phyloP scores from a whole-genome alignment of 192 early-diverging fungal species.

The Coemansia sp. region DNA sequence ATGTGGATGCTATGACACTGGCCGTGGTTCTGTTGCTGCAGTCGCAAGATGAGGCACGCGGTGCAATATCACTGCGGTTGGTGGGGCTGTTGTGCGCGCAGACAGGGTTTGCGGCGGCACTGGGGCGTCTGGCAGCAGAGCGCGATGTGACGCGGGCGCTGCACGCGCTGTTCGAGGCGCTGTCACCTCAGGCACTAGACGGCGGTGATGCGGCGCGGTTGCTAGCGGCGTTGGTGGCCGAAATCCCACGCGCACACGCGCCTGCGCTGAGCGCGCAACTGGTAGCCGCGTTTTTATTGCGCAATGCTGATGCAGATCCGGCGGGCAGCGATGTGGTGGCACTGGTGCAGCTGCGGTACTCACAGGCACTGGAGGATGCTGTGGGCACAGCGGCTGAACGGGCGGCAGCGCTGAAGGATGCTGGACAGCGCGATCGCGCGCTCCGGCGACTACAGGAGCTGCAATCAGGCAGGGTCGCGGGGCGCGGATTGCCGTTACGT shows the following conservation, averaged over 20 bases:
- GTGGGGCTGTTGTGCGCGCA: slow-evolving; percentile 14
- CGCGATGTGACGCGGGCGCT: neutral
- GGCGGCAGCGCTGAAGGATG: neutral
- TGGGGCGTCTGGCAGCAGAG: neutral
- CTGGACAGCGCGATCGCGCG: slow-evolving; percentile 3
- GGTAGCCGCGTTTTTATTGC: slow-evolving; percentile 21
- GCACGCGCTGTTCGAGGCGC: slow-evolving; percentile 18
- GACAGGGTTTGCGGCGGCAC: slow-evolving; percentile 4
- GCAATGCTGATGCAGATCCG: slow-evolving; percentile 4
- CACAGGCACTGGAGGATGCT: slow-evolving; percentile 34
- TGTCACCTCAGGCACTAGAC: slow-evolving; percentile 17
- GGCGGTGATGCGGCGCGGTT: slow-evolving; percentile 6
- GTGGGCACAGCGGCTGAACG: slow-evolving; percentile 20
- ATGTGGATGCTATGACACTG: slow-evolving; percentile 33
- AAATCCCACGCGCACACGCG: slow-evolving; percentile 12
- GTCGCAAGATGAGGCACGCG: slow-evolving; percentile 25
- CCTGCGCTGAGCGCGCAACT: slow-evolving; percentile 21
- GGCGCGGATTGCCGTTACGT: slow-evolving; percentile 54
- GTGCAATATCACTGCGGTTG: slow-evolving; percentile 8
- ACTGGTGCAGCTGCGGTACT: slow-evolving; percentile 29
- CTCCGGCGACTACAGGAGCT: slow-evolving; percentile 38
- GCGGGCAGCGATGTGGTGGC: slow-evolving; percentile 5
- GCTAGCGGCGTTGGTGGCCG: slow-evolving; percentile 16
- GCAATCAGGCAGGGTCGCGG: slow-evolving; percentile 18
- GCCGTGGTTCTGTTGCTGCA: slow-evolving; percentile 43